Evolutionary conservation across 164 flowering plant species (phyloP).

Genomic region (Aristolochia californica): DNA sequence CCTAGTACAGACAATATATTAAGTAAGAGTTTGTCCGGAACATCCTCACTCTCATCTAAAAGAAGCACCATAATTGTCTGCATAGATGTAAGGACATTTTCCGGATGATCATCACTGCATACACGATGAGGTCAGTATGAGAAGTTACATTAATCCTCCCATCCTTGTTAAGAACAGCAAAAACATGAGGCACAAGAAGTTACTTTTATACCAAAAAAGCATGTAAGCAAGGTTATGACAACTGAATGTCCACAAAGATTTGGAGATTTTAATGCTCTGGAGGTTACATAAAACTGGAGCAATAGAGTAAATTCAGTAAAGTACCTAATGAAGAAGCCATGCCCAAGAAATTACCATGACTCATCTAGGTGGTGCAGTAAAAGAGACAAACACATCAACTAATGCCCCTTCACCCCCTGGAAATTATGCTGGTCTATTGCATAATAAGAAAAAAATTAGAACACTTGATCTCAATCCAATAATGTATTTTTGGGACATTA

Average conservation of each 20-base stretch:
- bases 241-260: not conserved
- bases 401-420: too few species aligned
- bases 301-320: too few species aligned
- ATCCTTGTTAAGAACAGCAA: not conserved
- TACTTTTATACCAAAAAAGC: not conserved
- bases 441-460: too few species aligned
- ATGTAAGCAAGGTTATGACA: not conserved
- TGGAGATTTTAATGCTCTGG: too few species aligned
- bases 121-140: not conserved
- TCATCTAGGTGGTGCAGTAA: too few species aligned
- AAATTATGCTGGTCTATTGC: too few species aligned
- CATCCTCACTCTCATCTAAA: constrained; percentile 94
- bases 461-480: too few species aligned
- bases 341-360: too few species aligned
- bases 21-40: constrained; percentile 58
- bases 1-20: constrained; percentile 67
- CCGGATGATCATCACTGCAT: constrained; percentile 89
- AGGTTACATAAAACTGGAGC: too few species aligned
- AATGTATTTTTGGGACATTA: too few species aligned
- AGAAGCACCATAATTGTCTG: constrained; percentile 81
- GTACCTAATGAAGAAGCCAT: too few species aligned
- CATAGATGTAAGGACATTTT: constrained; percentile 71
- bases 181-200: not conserved
- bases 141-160: not conserved
- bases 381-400: too few species aligned